These are phyloP conservation scores for Termitomyces heimii DNA, from an alignment of 768 basidiomycete species.

Conservation along the genomic window DNA sequence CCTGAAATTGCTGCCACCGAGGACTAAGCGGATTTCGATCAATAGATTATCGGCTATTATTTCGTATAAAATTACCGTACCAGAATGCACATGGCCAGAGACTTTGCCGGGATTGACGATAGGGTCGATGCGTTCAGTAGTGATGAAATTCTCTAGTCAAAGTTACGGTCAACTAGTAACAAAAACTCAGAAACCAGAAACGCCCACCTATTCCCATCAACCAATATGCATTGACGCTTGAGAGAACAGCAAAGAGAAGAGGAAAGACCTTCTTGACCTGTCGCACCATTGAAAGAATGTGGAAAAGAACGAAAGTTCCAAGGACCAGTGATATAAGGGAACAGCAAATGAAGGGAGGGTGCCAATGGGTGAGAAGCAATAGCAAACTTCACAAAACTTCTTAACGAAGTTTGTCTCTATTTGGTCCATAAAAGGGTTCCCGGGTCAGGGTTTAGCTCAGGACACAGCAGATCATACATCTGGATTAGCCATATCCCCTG, in stretches of 20 bases:
- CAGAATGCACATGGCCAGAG: conserved; percentile 41
- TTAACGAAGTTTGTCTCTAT: conserved; percentile 13
- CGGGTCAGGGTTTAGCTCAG: not conserved
- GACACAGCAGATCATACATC: not conserved
- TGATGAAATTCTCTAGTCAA: conserved; percentile 33
- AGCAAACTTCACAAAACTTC: conserved; percentile 3
- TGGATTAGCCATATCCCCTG: conserved; percentile 9
- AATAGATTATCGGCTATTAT: not conserved
- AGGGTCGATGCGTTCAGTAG: conserved; percentile 45
- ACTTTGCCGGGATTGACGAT: conserved; percentile 41
- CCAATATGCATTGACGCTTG: conserved; percentile 37
- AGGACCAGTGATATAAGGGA: conserved; percentile 16
- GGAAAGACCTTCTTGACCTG: conserved; percentile 24
- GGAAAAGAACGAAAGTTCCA: conserved; percentile 21
- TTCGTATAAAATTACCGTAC: conserved; percentile 17
- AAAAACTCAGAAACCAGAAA: not conserved
- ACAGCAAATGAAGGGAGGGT: conserved; percentile 15
- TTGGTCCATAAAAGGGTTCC: not conserved
- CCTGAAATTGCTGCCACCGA: conserved; percentile 50
- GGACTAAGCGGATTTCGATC: conserved; percentile 23
- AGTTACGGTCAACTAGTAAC: not conserved
- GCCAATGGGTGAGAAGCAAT: conserved; percentile 4
- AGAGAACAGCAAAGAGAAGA: conserved; percentile 23
- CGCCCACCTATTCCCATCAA: conserved; percentile 35
- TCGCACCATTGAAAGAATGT: conserved; percentile 16